Evolutionary conservation across 1,284 basidiomycete genomes (phyloP).

Genomic region (Ustilago hordei): DNA sequence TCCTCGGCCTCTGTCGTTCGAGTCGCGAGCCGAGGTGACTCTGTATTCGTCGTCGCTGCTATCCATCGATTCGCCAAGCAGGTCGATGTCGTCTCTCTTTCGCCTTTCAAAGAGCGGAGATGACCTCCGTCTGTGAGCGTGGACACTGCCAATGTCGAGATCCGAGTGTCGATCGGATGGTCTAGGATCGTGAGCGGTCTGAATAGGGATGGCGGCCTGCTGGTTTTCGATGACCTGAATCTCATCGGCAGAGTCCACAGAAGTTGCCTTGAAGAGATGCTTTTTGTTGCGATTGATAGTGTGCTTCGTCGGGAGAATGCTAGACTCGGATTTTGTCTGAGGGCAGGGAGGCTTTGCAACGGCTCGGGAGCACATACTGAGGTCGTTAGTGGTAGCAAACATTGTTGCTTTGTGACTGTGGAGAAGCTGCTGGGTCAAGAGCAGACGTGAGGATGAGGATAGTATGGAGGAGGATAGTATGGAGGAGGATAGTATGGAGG

Average conservation of each 20-base stretch:
- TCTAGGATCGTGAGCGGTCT: neutral
- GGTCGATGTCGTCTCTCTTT: constrained; percentile 28
- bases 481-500: neutral
- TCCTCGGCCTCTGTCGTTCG: constrained; percentile 21
- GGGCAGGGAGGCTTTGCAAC: neutral
- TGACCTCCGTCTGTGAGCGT: constrained; percentile 16
- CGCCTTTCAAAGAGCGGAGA: constrained; percentile 31
- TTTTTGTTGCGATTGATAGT: neutral
- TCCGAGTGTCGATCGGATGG: constrained; percentile 32
- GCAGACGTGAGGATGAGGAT: neutral
- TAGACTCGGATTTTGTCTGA: neutral
- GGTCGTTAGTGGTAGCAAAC: constrained; percentile 31
- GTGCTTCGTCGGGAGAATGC: neutral
- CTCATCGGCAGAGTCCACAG: constrained; percentile 22
- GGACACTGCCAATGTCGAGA: constrained; percentile 39
- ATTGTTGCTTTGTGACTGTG: constrained; percentile 2
- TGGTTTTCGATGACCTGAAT: constrained; percentile 44
- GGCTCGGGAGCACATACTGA: constrained; percentile 7
- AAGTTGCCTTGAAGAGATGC: neutral
- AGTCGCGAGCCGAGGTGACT: neutral
- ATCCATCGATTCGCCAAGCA: constrained; percentile 27
- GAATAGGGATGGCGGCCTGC: constrained; percentile 39
- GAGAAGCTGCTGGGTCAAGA: no score
- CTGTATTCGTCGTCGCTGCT: constrained; percentile 24
- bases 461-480: neutral